Evolutionary conservation across 140 eudicot genomes (phyloP).

Genomic region (Erigeron philadelphicus): DNA sequence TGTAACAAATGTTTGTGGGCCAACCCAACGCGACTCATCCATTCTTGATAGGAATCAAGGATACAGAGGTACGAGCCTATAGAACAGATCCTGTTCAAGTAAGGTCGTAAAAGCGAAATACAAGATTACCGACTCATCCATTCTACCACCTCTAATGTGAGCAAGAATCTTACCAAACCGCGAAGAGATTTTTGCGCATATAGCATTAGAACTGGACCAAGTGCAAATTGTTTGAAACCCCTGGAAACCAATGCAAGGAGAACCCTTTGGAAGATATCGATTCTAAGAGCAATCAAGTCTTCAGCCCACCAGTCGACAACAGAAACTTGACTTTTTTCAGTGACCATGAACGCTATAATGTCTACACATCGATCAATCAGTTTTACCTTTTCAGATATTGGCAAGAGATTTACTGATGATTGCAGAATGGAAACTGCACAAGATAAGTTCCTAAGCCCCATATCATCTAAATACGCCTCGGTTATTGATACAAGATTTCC

Average conservation of each 20-base stretch:
- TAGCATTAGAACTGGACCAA: constrained; percentile 86
- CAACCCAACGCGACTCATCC: background rate
- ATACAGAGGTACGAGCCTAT: too few relatives aligned
- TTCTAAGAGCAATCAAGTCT: constrained; percentile 65
- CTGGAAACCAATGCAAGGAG: constrained; percentile 73
- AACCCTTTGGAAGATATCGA: constrained; percentile 77
- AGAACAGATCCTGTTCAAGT: too few relatives aligned
- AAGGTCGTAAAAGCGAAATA: too few relatives aligned
- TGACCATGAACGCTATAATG: too few relatives aligned
- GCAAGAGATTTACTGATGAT: too few relatives aligned
- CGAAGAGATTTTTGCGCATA: constrained; percentile 86
- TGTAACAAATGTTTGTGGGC: background rate
- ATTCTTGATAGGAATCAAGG: too few relatives aligned
- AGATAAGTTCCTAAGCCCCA: too few relatives aligned
- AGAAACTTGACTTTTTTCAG: too few relatives aligned
- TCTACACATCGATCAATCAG: too few relatives aligned
- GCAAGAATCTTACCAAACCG: constrained; percentile 79
- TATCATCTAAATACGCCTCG: constrained; percentile 29
- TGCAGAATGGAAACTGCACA: too few relatives aligned
- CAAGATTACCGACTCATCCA: too few relatives aligned
- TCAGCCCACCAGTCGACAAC: constrained; percentile 97
- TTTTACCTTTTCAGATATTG: too few relatives aligned
- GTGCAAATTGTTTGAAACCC: constrained; percentile 80
- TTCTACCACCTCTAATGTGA: background rate
- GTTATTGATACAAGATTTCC: constrained; percentile 60